Percentiles rank a stretch among this genome's conserved stretches.
These are phyloP conservation scores for Verticillium albo-atrum DNA, from an alignment of 2,329 filamentous ascomycete species.

Conservation along the genomic window DNA sequence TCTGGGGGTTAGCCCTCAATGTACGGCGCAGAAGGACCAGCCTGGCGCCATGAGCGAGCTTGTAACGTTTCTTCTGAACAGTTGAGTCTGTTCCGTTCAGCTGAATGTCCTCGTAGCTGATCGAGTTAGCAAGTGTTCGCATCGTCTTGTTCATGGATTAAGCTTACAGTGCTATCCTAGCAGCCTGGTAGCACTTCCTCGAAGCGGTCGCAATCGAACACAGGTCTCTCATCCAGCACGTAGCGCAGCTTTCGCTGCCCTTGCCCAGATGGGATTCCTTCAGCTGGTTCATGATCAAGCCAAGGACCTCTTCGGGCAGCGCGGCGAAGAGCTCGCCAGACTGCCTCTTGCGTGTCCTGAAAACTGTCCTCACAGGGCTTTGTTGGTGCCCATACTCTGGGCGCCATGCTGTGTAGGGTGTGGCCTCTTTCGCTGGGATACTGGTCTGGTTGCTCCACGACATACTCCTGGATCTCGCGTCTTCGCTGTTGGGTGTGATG, in stretches of 20 bases:
- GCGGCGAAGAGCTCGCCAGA: conserved; percentile 50
- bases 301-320: conserved; percentile 55
- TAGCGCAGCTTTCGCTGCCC: conserved; percentile 51
- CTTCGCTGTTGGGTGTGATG: conserved; percentile 22
- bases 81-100: conserved; percentile 53
- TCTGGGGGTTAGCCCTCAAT: conserved; percentile 44
- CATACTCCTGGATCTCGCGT: conserved; percentile 18
- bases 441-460: conserved; percentile 33
- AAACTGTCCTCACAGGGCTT: conserved; percentile 8
- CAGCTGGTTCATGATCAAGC: conserved; percentile 50
- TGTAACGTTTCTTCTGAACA: conserved; percentile 53
- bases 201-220: conserved; percentile 46
- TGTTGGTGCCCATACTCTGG: conserved; percentile 18
- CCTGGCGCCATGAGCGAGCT: conserved; percentile 46
- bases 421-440: conserved; percentile 34
- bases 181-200: conserved; percentile 47
- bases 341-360: conserved; percentile 22
- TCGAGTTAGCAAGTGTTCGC: neutral
- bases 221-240: conserved; percentile 61
- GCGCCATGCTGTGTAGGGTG: conserved; percentile 14
- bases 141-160: neutral
- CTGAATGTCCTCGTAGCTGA: conserved; percentile 53
- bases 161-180: conserved; percentile 46
- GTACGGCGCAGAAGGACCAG: conserved; percentile 55
- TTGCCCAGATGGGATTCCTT: conserved; percentile 44